Conservation (phyloP, 2,329 filamentous ascomycete species). For the Bertia moriformis region DNA sequence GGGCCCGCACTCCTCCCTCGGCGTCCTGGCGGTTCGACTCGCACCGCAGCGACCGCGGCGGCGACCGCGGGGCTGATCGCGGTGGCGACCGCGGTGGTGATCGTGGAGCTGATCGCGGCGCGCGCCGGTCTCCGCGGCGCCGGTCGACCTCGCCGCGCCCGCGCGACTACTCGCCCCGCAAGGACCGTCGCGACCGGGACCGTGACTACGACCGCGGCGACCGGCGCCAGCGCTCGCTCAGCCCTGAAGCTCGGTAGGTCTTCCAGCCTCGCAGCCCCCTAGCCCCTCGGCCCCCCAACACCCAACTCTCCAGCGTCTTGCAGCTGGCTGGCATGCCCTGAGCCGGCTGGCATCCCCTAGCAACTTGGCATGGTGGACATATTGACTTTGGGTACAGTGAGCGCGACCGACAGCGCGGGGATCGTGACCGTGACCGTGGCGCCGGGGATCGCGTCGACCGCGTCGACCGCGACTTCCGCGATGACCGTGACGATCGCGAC, state of each 20-base stretch:
- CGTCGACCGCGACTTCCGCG: conserved; percentile 42
- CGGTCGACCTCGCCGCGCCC: conserved; percentile 69
- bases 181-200: conserved; percentile 68
- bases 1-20: conserved; percentile 93
- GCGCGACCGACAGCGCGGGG: conserved; percentile 31
- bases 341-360: neutral
- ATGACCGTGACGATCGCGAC: conserved; percentile 59
- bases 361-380: no score
- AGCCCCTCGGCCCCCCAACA: neutral
- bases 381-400: conserved; percentile 20
- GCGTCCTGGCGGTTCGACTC: conserved; percentile 98
- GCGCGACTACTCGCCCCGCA: conserved; percentile 72
- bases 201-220: conserved; percentile 63
- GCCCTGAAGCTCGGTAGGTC: conserved; percentile 48
- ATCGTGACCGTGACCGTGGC: conserved; percentile 18
- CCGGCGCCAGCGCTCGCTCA: conserved; percentile 59
- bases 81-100: conserved; percentile 26
- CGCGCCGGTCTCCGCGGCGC: conserved; percentile 50
- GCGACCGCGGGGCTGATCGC: no score
- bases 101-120: conserved; percentile 36
- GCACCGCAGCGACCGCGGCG: conserved; percentile 51
- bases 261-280: neutral
- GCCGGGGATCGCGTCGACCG: conserved; percentile 27
- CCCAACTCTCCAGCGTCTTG: neutral
- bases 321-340: neutral